Evolutionary conservation across 1,284 basidiomycete genomes (phyloP).

Genomic region (Apiotrichum gamsii): DNA sequence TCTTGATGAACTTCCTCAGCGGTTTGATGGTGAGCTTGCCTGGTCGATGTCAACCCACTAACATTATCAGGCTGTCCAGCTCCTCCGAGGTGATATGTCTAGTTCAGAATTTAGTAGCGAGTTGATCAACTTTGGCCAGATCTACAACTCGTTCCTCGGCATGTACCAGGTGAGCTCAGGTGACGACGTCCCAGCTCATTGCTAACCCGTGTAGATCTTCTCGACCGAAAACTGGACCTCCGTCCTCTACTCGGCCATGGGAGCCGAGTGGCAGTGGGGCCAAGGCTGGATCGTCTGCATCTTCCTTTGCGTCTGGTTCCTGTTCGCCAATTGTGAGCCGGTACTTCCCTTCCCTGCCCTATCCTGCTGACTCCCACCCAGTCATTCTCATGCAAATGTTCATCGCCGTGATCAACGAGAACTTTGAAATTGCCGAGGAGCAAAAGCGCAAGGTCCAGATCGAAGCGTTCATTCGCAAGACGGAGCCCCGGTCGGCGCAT

Average conservation of each 20-base stretch:
- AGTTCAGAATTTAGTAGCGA: constrained; percentile 24
- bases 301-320: constrained; percentile 79
- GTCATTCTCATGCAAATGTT: constrained; percentile 97
- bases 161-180: too few species aligned
- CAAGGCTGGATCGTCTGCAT: constrained; percentile 70
- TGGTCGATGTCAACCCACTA: too few species aligned
- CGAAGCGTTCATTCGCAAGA: constrained; percentile 51
- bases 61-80: constrained; percentile 47
- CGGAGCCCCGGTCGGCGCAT: constrained; percentile 47
- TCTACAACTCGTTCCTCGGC: constrained; percentile 82
- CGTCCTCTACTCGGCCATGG: constrained; percentile 63
- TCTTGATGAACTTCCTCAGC: constrained; percentile 81
- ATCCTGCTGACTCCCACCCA: constrained; percentile 45
- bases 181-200: too few species aligned
- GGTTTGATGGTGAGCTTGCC: constrained; percentile 74
- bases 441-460: constrained; percentile 79
- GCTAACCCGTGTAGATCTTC: too few species aligned
- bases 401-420: constrained; percentile 50
- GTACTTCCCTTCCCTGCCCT: too few species aligned
- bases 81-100: constrained; percentile 62
- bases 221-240: constrained; percentile 93
- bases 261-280: constrained; percentile 59
- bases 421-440: constrained; percentile 89
- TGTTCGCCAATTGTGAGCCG: constrained; percentile 82
- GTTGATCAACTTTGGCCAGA: constrained; percentile 74